These are phyloP conservation scores for Aulographum hederae DNA, from an alignment of 2,329 filamentous ascomycete genomes.

Conservation along the genomic window DNA sequence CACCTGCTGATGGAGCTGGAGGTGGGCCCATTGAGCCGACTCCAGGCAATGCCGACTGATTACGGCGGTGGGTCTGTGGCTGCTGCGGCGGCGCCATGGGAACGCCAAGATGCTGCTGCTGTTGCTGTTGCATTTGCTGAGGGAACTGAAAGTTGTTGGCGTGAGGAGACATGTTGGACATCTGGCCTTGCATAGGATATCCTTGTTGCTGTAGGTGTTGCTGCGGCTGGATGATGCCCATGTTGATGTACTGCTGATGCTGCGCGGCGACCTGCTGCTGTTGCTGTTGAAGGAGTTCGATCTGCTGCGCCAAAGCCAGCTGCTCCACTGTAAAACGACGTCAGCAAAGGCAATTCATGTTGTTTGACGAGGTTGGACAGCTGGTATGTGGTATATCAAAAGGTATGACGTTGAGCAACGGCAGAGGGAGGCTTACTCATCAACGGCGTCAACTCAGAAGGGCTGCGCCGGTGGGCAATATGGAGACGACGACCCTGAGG, in stretches of 20 bases:
- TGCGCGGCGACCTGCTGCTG: conserved; percentile 94
- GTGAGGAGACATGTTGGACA: conserved; percentile 62
- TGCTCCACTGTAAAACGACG: conserved; percentile 71
- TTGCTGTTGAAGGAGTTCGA: conserved; percentile 91
- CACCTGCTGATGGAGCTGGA: conserved; percentile 76
- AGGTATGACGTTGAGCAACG: not conserved
- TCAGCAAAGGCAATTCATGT: no score
- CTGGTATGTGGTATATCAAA: not conserved
- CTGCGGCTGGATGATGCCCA: conserved; percentile 55
- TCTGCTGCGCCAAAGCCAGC: conserved; percentile 93
- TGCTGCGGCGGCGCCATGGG: conserved; percentile 61
- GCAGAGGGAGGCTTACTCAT: conserved; percentile 58
- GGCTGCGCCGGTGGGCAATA: conserved; percentile 92
- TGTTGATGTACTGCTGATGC: conserved; percentile 93
- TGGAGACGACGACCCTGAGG: conserved; percentile 79
- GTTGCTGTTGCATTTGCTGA: conserved; percentile 48
- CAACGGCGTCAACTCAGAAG: conserved; percentile 88
- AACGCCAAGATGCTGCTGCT: conserved; percentile 42
- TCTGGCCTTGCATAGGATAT: conserved; percentile 61
- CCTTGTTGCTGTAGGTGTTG: conserved; percentile 33
- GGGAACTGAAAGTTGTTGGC: conserved; percentile 76
- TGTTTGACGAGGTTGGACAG: conserved; percentile 12
- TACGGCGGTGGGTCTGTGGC: conserved; percentile 78
- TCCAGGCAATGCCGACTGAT: conserved; percentile 89
- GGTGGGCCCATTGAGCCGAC: conserved; percentile 71